phyloP scores from a whole-genome alignment of 2,329 filamentous ascomycete species.

The Hypoxylon sp. region DNA sequence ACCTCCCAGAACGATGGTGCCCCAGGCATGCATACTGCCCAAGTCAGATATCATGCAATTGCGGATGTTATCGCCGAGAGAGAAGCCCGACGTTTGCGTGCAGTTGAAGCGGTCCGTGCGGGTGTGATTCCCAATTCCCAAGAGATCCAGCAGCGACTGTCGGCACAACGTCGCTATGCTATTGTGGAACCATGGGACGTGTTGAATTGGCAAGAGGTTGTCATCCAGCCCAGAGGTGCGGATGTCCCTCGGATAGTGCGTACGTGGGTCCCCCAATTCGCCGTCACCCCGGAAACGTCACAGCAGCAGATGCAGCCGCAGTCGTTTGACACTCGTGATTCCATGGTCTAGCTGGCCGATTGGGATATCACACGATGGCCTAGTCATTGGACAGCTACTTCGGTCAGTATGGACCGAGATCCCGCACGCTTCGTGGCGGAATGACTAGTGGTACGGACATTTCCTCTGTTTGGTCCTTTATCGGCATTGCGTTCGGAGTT shows the following conservation, averaged over 20 bases:
- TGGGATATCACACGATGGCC: constrained; percentile 29
- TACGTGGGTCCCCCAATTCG: constrained; percentile 58
- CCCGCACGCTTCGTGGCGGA: constrained; percentile 47
- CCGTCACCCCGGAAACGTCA: constrained; percentile 36
- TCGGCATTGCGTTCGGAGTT: constrained; percentile 53
- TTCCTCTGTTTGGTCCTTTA: constrained; percentile 44
- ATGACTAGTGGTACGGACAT: constrained; percentile 43
- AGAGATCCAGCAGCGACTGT: constrained; percentile 52
- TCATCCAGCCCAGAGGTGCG: constrained; percentile 53
- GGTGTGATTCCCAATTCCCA: constrained; percentile 54
- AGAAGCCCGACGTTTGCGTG: constrained; percentile 65
- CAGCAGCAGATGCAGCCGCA: constrained; percentile 38
- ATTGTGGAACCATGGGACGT: constrained; percentile 60
- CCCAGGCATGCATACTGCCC: constrained; percentile 63
- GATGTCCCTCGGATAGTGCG: constrained; percentile 60
- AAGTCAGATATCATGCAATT: constrained; percentile 63
- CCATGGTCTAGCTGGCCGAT: constrained; percentile 49
- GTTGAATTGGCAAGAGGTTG: constrained; percentile 64
- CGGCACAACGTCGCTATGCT: constrained; percentile 56
- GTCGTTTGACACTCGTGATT: constrained; percentile 43
- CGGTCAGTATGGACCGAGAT: constrained; percentile 31
- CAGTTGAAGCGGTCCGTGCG: constrained; percentile 58
- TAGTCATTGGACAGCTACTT: constrained; percentile 46
- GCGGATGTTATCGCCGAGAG: constrained; percentile 67
- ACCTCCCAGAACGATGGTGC: constrained; percentile 69